Evolutionary conservation across 306 rosid genomes (phyloP).

Genomic region (Rosa chinensis): DNA sequence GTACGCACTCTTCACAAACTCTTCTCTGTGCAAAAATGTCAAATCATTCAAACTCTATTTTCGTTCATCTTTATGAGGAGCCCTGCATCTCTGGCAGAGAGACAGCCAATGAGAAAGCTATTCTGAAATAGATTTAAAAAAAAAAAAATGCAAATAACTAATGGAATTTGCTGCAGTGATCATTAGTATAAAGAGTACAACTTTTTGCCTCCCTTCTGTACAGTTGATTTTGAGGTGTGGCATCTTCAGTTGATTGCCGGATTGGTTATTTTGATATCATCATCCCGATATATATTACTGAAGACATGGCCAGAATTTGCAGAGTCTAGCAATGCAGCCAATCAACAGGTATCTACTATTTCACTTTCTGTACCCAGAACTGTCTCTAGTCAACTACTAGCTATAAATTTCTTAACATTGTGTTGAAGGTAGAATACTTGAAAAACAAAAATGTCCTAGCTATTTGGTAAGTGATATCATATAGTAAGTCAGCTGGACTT

Average conservation of each 20-base stretch:
- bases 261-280: conserved; percentile 66
- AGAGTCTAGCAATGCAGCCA: conserved; percentile 87
- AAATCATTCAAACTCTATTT: conserved; percentile 10
- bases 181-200: conserved; percentile 16
- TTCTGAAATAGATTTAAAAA: neutral
- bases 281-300: conserved; percentile 64
- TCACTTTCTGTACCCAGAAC: conserved; percentile 20
- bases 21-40: conserved; percentile 12
- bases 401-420: neutral
- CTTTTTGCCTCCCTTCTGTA: conserved; percentile 21
- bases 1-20: conserved; percentile 43
- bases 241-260: conserved; percentile 89
- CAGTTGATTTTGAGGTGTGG: conserved; percentile 90
- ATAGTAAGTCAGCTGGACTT: conserved; percentile 6
- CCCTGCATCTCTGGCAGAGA: neutral
- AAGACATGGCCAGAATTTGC: conserved; percentile 85
- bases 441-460: neutral
- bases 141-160: neutral
- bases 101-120: neutral
- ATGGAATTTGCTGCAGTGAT: neutral
- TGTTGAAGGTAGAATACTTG: neutral
- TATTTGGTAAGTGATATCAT: neutral
- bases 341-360: conserved; percentile 65
- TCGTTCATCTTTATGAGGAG: conserved; percentile 9
- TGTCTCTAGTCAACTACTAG: neutral